phyloP scores from a whole-genome alignment of 2,329 filamentous ascomycete species.

The Lanzia echinophila region DNA sequence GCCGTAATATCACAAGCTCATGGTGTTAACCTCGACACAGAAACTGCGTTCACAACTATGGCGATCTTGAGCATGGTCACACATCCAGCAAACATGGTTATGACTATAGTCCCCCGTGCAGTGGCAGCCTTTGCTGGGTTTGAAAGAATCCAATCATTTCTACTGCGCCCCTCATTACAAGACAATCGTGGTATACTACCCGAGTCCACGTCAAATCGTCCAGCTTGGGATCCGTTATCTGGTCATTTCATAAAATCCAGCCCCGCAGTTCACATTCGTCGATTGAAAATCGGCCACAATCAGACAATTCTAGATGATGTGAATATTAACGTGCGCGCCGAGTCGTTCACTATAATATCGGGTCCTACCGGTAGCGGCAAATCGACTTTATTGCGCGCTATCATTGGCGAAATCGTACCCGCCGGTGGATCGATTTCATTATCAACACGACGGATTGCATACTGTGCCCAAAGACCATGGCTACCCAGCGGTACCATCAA shows the following conservation, averaged over 20 bases:
- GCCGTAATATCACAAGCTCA: constrained; percentile 11
- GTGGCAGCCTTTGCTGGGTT: constrained; percentile 16
- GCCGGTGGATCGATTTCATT: constrained; percentile 24
- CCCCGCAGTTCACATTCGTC: background rate
- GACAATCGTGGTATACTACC: constrained; percentile 7
- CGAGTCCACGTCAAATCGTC: background rate
- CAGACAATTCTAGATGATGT: background rate
- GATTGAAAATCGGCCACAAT: background rate
- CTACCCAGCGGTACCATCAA: constrained; percentile 32
- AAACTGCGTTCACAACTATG: constrained; percentile 19
- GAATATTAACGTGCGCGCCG: background rate
- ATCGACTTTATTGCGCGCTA: constrained; percentile 24
- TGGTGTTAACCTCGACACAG: constrained; percentile 2
- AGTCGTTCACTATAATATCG: constrained; percentile 11
- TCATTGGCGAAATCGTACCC: constrained; percentile 28
- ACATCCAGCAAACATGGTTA: constrained; percentile 20
- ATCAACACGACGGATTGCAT: constrained; percentile 28
- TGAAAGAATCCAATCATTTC: constrained; percentile 29
- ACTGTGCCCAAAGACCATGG: constrained; percentile 35
- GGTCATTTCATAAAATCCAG: background rate
- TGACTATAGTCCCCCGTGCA: constrained; percentile 17
- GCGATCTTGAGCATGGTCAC: constrained; percentile 20
- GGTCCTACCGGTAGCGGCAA: constrained; percentile 30
- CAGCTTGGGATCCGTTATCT: background rate
- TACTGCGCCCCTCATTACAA: constrained; percentile 10